phyloP scores from a whole-genome alignment of 2,329 filamentous ascomycete species.

The Penicillium sp. region DNA sequence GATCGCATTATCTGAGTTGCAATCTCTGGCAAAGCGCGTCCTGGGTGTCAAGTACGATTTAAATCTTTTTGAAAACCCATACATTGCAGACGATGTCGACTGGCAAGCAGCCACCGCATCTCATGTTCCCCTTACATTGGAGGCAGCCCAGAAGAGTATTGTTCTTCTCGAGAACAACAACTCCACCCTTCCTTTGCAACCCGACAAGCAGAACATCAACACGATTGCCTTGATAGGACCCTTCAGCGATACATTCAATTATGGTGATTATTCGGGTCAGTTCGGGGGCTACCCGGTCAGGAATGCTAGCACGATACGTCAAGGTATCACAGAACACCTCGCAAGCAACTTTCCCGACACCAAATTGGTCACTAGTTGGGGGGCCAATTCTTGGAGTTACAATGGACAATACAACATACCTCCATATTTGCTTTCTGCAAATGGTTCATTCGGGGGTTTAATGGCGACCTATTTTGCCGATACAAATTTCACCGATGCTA shows the following conservation, averaged over 20 bases:
- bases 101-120: conserved; percentile 37
- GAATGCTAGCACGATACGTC: conserved; percentile 42
- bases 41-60: conserved; percentile 48
- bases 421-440: conserved; percentile 41
- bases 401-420: conserved; percentile 49
- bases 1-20: conserved; percentile 36
- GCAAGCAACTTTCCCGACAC: conserved; percentile 21
- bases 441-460: conserved; percentile 41
- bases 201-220: background rate
- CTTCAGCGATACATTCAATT: conserved; percentile 45
- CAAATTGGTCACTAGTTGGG: conserved; percentile 45
- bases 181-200: conserved; percentile 34
- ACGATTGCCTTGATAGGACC: conserved; percentile 34
- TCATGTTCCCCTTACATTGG: conserved; percentile 40
- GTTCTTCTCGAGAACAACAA: conserved; percentile 47
- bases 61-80: conserved; percentile 44
- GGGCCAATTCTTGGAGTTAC: conserved; percentile 48
- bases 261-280: conserved; percentile 47
- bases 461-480: conserved; percentile 45
- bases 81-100: conserved; percentile 36
- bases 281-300: conserved; percentile 44
- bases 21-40: conserved; percentile 40
- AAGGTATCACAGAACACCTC: conserved; percentile 37
- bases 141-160: conserved; percentile 47
- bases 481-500: conserved; percentile 38